A percentile compares a stretch with the other conserved stretches of the same genome.
These are phyloP conservation scores for Monosporozyma aerobia DNA, from an alignment of 805 yeast species.

Conservation along the genomic window DNA sequence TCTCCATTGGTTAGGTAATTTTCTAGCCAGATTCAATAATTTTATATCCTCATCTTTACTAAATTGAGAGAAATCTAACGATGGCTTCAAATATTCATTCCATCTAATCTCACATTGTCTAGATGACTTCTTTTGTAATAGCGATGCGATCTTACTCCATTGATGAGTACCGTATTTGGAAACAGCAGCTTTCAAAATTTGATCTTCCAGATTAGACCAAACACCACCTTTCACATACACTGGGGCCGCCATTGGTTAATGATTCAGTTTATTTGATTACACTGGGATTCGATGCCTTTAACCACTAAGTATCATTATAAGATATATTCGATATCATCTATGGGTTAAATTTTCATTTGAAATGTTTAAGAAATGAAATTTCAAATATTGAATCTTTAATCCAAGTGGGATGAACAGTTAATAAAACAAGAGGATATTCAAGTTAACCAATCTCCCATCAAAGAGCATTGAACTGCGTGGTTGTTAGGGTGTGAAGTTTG, in stretches of 20 bases:
- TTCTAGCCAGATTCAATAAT: slow-evolving; percentile 53
- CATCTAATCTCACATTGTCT: slow-evolving; percentile 89
- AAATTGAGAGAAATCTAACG: slow-evolving; percentile 59
- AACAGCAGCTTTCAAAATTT: slow-evolving; percentile 81
- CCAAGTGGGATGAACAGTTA: too few species aligned
- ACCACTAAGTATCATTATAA: too few species aligned
- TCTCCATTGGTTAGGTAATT: slow-evolving; percentile 91
- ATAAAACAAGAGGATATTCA: too few species aligned
- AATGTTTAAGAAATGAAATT: too few species aligned
- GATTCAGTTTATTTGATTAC: too few species aligned
- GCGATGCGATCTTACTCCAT: slow-evolving; percentile 88
- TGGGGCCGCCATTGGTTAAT: slow-evolving; percentile 35
- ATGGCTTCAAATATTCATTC: slow-evolving; percentile 80
- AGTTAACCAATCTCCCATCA: too few species aligned
- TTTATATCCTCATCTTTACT: slow-evolving; percentile 65
- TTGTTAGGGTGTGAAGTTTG: too few species aligned
- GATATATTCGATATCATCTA: too few species aligned
- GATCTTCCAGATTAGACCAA: slow-evolving; percentile 83
- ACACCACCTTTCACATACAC: slow-evolving; percentile 78
- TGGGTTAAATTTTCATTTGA: too few species aligned
- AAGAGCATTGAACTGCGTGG: too few species aligned
- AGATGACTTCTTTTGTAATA: slow-evolving; percentile 77
- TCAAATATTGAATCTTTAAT: too few species aligned
- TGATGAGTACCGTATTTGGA: slow-evolving; percentile 89
- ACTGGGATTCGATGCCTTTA: too few species aligned